phyloP scores from a whole-genome alignment of 2,329 filamentous ascomycete species.

The Fusarium lyarnte region DNA sequence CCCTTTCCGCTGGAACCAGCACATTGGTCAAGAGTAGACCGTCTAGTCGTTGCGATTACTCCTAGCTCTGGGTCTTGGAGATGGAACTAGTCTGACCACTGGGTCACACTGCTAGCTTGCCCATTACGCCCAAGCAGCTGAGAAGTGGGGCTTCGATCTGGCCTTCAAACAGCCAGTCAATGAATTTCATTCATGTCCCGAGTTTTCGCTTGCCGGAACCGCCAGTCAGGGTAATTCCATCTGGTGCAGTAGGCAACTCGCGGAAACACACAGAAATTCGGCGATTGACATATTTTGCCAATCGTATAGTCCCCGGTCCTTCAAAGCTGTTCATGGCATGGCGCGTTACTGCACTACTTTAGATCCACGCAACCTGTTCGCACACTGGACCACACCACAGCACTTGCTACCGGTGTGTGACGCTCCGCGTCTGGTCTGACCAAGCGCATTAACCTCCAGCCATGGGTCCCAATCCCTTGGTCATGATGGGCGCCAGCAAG shows the following conservation, averaged over 20 bases:
- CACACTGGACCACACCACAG: slow-evolving; percentile 55
- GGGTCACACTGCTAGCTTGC: slow-evolving; percentile 36
- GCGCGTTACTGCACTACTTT: slow-evolving; percentile 25
- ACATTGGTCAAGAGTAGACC: slow-evolving; percentile 60
- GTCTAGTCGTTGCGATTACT: slow-evolving; percentile 49
- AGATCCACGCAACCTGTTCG: slow-evolving; percentile 42
- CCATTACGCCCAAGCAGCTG: slow-evolving; percentile 21
- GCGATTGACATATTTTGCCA: slow-evolving; percentile 50
- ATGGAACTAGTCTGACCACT: slow-evolving; percentile 34
- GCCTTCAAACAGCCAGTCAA: slow-evolving; percentile 60
- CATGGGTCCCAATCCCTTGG: slow-evolving; percentile 55
- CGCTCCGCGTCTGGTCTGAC: slow-evolving; percentile 58
- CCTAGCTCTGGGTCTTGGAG: slow-evolving; percentile 33
- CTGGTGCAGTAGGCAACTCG: slow-evolving; percentile 50
- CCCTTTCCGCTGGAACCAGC: slow-evolving; percentile 70
- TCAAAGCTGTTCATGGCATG: slow-evolving; percentile 42
- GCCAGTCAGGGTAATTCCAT: slow-evolving; percentile 43
- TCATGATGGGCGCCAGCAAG: slow-evolving; percentile 60
- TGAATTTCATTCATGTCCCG: slow-evolving; percentile 49
- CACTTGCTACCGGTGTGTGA: slow-evolving; percentile 57
- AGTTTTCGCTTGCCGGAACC: slow-evolving; percentile 57
- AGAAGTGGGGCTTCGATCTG: slow-evolving; percentile 57
- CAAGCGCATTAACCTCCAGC: slow-evolving; percentile 66
- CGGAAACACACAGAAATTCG: slow-evolving; percentile 59
- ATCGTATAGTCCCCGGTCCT: slow-evolving; percentile 57